Percentiles rank a stretch among this genome's conserved stretches.
Conservation (phyloP, 2,329 filamentous ascomycete genomes). For the Claviceps quebecensis region DNA sequence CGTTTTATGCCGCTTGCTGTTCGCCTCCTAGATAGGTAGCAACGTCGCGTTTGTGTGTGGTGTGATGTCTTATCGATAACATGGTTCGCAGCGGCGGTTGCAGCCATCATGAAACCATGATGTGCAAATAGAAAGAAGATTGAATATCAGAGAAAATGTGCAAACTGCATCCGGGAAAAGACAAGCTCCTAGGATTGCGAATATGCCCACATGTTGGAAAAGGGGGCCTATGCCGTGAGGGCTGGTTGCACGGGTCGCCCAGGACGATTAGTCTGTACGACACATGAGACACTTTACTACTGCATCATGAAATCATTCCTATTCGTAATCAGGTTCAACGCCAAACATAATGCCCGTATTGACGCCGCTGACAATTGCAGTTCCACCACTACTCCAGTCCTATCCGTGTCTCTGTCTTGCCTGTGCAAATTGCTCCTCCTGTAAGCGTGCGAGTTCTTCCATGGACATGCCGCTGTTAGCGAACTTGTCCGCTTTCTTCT, state of each 20-base stretch:
- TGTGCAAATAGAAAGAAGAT: no score
- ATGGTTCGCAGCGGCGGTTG: not conserved
- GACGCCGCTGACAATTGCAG: slow-evolving; percentile 9
- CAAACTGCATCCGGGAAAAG: no score
- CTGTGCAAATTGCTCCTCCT: slow-evolving; percentile 80
- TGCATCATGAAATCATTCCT: not conserved
- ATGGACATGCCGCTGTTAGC: slow-evolving; percentile 85
- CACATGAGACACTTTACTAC: not conserved
- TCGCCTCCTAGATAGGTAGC: no score
- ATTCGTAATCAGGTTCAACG: slow-evolving; percentile 12
- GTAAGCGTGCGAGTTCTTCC: slow-evolving; percentile 76
- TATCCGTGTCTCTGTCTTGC: slow-evolving; percentile 33
- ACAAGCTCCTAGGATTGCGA: no score
- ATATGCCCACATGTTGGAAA: no score
- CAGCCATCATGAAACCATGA: no score
- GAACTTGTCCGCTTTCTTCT: slow-evolving; percentile 96
- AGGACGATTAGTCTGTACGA: no score
- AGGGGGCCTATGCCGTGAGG: no score
- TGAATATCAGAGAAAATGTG: no score
- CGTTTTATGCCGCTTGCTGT: no score
- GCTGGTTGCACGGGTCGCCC: no score
- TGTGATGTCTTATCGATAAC: slow-evolving; percentile 8
- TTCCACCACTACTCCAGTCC: not conserved
- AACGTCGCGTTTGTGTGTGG: no score
- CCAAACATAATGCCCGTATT: slow-evolving; percentile 20